These are phyloP conservation scores for Pseudozyma flocculosa DNA, from an alignment of 1,284 basidiomycete species.

Conservation along the genomic window DNA sequence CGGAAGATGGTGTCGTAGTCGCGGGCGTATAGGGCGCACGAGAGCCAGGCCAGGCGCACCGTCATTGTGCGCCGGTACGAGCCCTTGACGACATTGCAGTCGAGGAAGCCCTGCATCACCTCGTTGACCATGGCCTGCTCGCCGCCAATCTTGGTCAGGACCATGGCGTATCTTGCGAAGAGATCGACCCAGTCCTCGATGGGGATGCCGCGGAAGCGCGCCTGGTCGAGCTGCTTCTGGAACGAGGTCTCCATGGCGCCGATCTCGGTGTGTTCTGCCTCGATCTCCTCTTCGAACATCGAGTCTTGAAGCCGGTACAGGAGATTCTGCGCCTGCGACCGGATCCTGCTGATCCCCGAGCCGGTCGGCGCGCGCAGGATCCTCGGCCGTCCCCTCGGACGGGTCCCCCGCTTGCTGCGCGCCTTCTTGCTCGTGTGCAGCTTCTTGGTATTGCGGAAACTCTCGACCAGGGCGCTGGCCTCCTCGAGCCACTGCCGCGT, in stretches of 20 bases:
- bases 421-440: slow-evolving; percentile 11
- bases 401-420: too few relatives aligned
- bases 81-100: slow-evolving; percentile 50
- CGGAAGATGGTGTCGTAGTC: slow-evolving; percentile 38
- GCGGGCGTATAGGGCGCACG: slow-evolving; percentile 48
- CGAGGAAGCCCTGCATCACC: slow-evolving; percentile 72
- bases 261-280: slow-evolving; percentile 45
- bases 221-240: slow-evolving; percentile 26
- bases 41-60: slow-evolving; percentile 41
- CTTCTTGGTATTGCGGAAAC: slow-evolving; percentile 74
- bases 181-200: slow-evolving; percentile 83
- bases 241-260: slow-evolving; percentile 38
- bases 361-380: slow-evolving; percentile 13
- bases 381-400: too few relatives aligned
- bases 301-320: slow-evolving; percentile 73
- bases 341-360: slow-evolving; percentile 58
- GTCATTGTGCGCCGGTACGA: slow-evolving; percentile 39
- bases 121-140: slow-evolving; percentile 66
- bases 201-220: slow-evolving; percentile 73
- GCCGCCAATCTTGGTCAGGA: slow-evolving; percentile 67
- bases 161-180: slow-evolving; percentile 78
- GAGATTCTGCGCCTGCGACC: slow-evolving; percentile 72
- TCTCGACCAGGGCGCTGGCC: slow-evolving; percentile 81
- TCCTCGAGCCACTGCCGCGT: slow-evolving; percentile 72
- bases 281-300: slow-evolving; percentile 63